These are phyloP conservation scores for Mariannaea sp. DNA, from an alignment of 2,329 filamentous ascomycete species.

Conservation along the genomic window DNA sequence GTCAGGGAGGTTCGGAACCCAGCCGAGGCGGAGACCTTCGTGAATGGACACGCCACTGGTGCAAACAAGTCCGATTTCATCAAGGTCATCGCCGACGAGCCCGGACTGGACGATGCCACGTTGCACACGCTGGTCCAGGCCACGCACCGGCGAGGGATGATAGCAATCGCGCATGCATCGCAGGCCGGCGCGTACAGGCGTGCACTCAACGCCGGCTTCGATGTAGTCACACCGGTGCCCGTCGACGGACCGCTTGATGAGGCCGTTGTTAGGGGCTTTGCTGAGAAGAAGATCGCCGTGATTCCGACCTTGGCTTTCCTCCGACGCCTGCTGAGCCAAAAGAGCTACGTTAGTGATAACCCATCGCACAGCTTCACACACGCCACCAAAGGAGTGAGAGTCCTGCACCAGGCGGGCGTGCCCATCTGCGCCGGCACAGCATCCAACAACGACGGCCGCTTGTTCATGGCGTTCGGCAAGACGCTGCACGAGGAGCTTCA, in stretches of 20 bases:
- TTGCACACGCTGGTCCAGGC: slow-evolving; percentile 31
- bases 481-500: slow-evolving; percentile 33
- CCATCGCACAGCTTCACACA: slow-evolving; percentile 26
- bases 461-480: slow-evolving; percentile 20
- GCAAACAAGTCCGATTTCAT: slow-evolving; percentile 34
- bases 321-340: background rate
- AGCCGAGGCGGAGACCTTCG: slow-evolving; percentile 11
- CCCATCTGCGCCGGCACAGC: slow-evolving; percentile 42
- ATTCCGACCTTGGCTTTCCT: slow-evolving; percentile 36
- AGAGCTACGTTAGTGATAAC: background rate
- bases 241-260: slow-evolving; percentile 35
- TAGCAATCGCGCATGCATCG: slow-evolving; percentile 37
- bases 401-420: slow-evolving; percentile 36
- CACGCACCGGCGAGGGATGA: slow-evolving; percentile 31
- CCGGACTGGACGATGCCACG: slow-evolving; percentile 31
- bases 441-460: slow-evolving; percentile 25
- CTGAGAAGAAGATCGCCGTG: slow-evolving; percentile 26
- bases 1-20: too few relatives aligned
- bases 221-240: slow-evolving; percentile 38
- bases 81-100: slow-evolving; percentile 33
- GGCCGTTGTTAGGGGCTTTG: slow-evolving; percentile 24
- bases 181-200: slow-evolving; percentile 32
- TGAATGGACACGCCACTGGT: background rate
- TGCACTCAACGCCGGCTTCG: slow-evolving; percentile 35
- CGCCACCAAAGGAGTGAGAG: slow-evolving; percentile 33